phyloP scores from a whole-genome alignment of 2,329 filamentous ascomycete species.

The Berkeleyomyces rouxiae region DNA sequence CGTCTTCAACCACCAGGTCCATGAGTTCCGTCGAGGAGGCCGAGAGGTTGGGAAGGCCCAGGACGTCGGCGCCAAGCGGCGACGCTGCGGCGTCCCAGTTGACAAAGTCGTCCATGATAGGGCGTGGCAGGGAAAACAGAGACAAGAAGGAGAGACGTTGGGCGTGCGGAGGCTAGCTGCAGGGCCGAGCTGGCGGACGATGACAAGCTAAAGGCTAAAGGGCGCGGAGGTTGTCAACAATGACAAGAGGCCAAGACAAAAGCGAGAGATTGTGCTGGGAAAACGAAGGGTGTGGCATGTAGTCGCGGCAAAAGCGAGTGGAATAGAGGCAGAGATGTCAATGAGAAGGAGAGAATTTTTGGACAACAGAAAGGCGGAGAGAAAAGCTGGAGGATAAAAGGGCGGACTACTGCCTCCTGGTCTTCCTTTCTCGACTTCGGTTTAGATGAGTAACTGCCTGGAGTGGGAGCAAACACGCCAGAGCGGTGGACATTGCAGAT shows the following conservation, averaged over 20 bases:
- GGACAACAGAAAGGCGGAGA: not conserved
- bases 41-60: constrained; percentile 24
- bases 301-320: not conserved
- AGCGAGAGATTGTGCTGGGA: not conserved
- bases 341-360: not conserved
- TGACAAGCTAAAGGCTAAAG: too few species aligned
- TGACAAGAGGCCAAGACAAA: not conserved
- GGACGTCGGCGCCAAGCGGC: not conserved
- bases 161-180: not conserved
- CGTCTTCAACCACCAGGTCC: constrained; percentile 22
- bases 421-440: not conserved
- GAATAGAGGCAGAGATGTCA: not conserved
- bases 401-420: not conserved
- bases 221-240: too few species aligned
- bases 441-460: not conserved
- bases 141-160: not conserved
- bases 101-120: constrained; percentile 41
- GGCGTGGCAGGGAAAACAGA: not conserved
- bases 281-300: not conserved
- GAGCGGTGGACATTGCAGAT: not conserved
- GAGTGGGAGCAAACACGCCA: not conserved
- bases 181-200: too few species aligned
- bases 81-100: constrained; percentile 32
- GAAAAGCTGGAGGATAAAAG: not conserved
- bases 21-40: constrained; percentile 21